These are phyloP conservation scores for Groenewaldozyma tartarivorans DNA, from an alignment of 805 yeast genomes.

Conservation along the genomic window DNA sequence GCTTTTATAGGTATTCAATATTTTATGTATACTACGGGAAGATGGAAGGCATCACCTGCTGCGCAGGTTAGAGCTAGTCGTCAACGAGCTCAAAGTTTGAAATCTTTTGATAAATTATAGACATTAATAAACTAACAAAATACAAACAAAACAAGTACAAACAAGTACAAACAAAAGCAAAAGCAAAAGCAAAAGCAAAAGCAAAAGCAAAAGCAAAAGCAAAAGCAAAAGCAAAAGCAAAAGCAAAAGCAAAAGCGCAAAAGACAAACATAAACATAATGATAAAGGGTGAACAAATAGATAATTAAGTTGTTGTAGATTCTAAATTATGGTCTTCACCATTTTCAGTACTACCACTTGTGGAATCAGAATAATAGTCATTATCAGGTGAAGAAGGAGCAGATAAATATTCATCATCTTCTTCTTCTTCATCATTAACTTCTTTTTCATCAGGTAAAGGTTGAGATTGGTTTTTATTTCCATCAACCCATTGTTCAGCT, in stretches of 20 bases:
- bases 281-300: too few relatives aligned
- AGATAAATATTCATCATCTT: not conserved
- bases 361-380: too few relatives aligned
- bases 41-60: slow-evolving; percentile 12
- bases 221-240: too few relatives aligned
- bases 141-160: not conserved
- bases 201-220: too few relatives aligned
- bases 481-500: slow-evolving; percentile 71
- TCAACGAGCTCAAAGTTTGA: slow-evolving; percentile 17
- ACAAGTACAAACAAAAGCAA: not conserved
- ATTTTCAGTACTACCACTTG: slow-evolving; percentile 7
- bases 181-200: not conserved
- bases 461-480: slow-evolving; percentile 3
- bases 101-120: slow-evolving; percentile 7
- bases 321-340: too few relatives aligned
- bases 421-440: not conserved
- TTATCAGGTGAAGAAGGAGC: too few relatives aligned
- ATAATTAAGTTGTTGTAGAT: too few relatives aligned
- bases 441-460: too few relatives aligned
- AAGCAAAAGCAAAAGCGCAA: too few relatives aligned
- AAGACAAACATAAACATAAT: too few relatives aligned
- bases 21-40: slow-evolving; percentile 17
- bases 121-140: not conserved
- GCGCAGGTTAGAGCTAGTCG: slow-evolving; percentile 10
- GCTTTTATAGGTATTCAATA: slow-evolving; percentile 20